Conservation (phyloP, 78 protist genomes). For the Polysphondylium violaceum region DNA sequence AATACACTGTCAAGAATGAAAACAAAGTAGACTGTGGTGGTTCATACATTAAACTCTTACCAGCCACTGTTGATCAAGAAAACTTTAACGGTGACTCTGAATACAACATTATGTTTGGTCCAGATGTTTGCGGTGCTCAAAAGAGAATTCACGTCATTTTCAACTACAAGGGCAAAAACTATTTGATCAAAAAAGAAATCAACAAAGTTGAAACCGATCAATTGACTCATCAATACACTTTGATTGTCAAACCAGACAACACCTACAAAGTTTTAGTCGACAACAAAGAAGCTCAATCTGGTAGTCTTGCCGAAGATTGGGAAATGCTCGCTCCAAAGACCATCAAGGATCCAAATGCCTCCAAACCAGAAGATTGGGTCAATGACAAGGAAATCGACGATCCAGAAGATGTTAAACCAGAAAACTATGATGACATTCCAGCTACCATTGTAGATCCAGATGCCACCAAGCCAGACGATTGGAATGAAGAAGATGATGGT, state of each 20-base stretch:
- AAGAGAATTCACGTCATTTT: slow-evolving; percentile 94
- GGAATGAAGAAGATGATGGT: slow-evolving; percentile 99
- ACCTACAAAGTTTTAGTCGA: slow-evolving; percentile 95
- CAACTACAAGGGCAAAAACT: slow-evolving; percentile 93
- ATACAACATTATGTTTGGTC: slow-evolving; percentile 97
- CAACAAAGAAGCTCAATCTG: slow-evolving; percentile 88
- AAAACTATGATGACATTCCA: slow-evolving; percentile 91
- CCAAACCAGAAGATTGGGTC: slow-evolving; percentile 98
- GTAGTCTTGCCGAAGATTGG: slow-evolving; percentile 93
- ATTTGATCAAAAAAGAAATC: slow-evolving; percentile 87
- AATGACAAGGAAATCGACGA: slow-evolving; percentile 93
- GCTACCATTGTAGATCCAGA: slow-evolving; percentile 93
- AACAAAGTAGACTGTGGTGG: slow-evolving; percentile 97
- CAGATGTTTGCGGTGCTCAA: slow-evolving; percentile 95
- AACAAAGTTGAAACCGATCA: slow-evolving; percentile 89
- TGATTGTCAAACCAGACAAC: slow-evolving; percentile 95
- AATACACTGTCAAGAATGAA: slow-evolving; percentile 96
- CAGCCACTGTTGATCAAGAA: slow-evolving; percentile 79
- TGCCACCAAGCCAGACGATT: slow-evolving; percentile 98
- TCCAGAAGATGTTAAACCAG: slow-evolving; percentile 96
- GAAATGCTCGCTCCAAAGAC: slow-evolving; percentile 91
- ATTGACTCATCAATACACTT: slow-evolving; percentile 98
- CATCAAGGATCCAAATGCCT: slow-evolving; percentile 94
- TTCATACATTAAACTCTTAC: slow-evolving; percentile 97
- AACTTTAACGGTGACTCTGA: slow-evolving; percentile 90